A percentile compares a stretch with the other conserved stretches of the same genome.
Evolutionary conservation across 495 filamentous ascomycete genomes (phyloP).

Genomic region (Aspergillus affinis): DNA sequence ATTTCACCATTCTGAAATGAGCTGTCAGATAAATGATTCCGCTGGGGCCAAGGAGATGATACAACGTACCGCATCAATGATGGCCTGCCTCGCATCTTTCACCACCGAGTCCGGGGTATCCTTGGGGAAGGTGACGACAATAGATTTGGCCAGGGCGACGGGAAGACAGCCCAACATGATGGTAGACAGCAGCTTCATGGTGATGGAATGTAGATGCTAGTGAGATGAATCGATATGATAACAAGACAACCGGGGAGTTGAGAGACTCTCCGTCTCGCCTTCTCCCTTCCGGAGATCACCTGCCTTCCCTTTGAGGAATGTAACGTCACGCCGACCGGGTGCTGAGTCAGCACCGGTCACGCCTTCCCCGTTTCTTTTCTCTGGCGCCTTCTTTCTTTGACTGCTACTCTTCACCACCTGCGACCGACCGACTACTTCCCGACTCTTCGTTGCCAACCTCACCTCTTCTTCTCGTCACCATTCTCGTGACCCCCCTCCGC

Average conservation of each 20-base stretch:
- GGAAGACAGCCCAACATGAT: constrained; percentile 56
- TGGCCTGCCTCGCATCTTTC: constrained; percentile 65
- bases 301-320: background rate
- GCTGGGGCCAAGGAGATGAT: background rate
- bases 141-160: constrained; percentile 61
- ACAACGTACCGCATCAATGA: constrained; percentile 62
- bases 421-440: constrained; percentile 1
- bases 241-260: background rate
- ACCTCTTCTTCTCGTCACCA: constrained; percentile 8
- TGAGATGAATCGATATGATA: background rate
- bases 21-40: background rate
- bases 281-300: too few species aligned
- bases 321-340: constrained; percentile 2
- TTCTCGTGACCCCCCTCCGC: constrained; percentile 10
- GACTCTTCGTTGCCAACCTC: constrained; percentile 3
- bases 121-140: constrained; percentile 74
- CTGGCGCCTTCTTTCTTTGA: constrained; percentile 1
- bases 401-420: background rate
- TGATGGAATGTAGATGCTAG: constrained; percentile 17
- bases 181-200: constrained; percentile 58
- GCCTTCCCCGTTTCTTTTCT: background rate
- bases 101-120: constrained; percentile 70
- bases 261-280: background rate
- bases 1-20: constrained; percentile 32
- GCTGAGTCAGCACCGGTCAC: constrained; percentile 16